A percentile compares a stretch with the other conserved stretches of the same genome.
phyloP scores from a whole-genome alignment of 768 basidiomycete genomes.

The Ephemerocybe angulata region DNA sequence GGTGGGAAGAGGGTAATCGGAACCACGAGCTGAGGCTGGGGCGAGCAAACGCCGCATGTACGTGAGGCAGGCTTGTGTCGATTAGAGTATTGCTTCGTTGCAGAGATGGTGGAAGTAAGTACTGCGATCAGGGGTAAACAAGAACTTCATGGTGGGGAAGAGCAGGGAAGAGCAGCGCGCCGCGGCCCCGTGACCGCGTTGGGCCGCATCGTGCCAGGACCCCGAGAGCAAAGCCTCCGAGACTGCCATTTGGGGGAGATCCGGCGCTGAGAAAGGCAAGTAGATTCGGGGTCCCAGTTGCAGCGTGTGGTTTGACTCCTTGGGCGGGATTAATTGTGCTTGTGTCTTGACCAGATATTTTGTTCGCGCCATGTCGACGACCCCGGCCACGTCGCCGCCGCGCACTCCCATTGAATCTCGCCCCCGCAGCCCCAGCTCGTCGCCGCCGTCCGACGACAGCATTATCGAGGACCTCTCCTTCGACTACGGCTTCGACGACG shows the following conservation, averaged over 20 bases:
- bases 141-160: no score
- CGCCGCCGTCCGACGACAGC: constrained; percentile 50
- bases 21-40: no score
- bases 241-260: constrained; percentile 13
- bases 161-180: no score
- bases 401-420: constrained; percentile 35
- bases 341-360: constrained; percentile 17
- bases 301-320: constrained; percentile 34
- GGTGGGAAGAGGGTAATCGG: no score
- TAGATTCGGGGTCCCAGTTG: constrained; percentile 24
- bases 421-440: constrained; percentile 20
- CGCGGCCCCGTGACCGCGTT: constrained; percentile 38
- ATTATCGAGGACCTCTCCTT: constrained; percentile 64
- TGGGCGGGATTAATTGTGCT: no score
- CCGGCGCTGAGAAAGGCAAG: constrained; percentile 8
- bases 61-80: no score
- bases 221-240: constrained; percentile 18
- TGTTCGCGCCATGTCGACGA: constrained; percentile 23
- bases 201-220: constrained; percentile 27
- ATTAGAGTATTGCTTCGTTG: no score
- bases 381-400: constrained; percentile 36
- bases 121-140: no score
- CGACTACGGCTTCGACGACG: constrained; percentile 54
- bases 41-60: no score
- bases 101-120: no score